Evolutionary conservation across 768 basidiomycete genomes (phyloP), one percentile per base, ranked within the genome.

Genomic region (Kwoniella dejecticola): DNA sequence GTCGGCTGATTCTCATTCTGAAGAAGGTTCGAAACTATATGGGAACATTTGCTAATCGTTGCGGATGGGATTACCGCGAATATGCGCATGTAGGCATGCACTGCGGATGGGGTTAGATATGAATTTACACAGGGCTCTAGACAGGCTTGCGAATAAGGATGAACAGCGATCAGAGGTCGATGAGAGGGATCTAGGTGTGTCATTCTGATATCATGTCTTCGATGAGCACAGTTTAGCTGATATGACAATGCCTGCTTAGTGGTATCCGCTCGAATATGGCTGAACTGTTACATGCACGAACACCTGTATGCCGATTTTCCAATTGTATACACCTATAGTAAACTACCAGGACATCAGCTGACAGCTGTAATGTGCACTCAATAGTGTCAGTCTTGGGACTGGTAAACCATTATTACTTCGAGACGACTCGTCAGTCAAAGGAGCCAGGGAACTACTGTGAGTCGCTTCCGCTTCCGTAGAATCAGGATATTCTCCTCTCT

Each of bases 61-160:
- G 31, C 47, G 52, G 30, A 57, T 27, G 26, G 21, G n/a, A n/a
- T 38, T 38, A 38, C 17, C 36, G 53, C 41, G 27, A n/a, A 26
- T 27, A 3, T 29, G 44, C 11, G 12, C 24, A n/a, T 1, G 17
- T 29, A 72, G 71, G 2, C 94, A 97, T 73, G 94, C 94, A 5
- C 88, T 96, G 86, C 86, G 94, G 53, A 95, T 95, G 91, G 92
- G 91, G 21, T 81, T 95, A 54, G 93, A 96, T 75, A 87, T 97
- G 53, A 91, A 93, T 30, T 83, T 97, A 21, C 91, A 97, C 76
- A 87, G 90, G 44, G 94, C 94, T 10, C 79, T 96, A 44, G 92
- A 95, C 74, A 95, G 91, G 76, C 83, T 97, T 8, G 89, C 88
- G 1, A 90, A 94, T 52, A 85, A 85, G 23, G 66, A 56, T 6